Base-by-base conservation (phyloP, 331 rosid genomes). In the Prunus yedoensis region DNA sequence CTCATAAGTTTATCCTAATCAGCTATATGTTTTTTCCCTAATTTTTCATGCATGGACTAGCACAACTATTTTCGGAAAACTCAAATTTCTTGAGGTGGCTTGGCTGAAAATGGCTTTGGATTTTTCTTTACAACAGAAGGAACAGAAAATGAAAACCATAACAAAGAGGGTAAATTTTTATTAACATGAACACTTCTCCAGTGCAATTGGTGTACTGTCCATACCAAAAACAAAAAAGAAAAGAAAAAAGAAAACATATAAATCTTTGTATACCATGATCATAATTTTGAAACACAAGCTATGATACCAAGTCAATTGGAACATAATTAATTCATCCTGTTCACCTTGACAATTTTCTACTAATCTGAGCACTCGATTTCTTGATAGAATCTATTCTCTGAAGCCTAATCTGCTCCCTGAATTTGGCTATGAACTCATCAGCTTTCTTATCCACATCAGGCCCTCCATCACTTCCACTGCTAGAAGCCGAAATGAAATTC, bases 371-470 rank as follows among this genome's bases (percentile, higher is more conserved):
- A 79, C 91, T 90, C 0, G 88, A 81, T 81, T 80, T 87, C 81
- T 95, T 95, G 73, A 92, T 90, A 13, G 91, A 90, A 38, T 89
- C 93, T 54, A 92, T 95, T 78, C 99, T 92, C 84, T 95, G 99
- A 84, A 95, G 93, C 88, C 97, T 86, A 30, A 95, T 95, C 83
- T 95, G 97, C 85, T 90, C 97, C 82, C 99, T 89, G 87, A 95
- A 92, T 75, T 87, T 95, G 4, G 99, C 98, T 1, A 92, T 95
- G 96, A 95, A 95, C 71, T 95, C 98, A 82, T 90, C 99, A 27
- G 97, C 99, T 58, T 95, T 89, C 81, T 89, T 92, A 80, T 95
- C 99, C 83, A 95, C 99, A 78, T 95, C 99, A 4, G 90, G 96
- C 38, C 91, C 96, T 82, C 84, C 98, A 73, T 86, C 93, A 74